Percentiles rank a stretch among this genome's conserved stretches.
Evolutionary conservation across 352 stramenopile genomes (phyloP).

Genomic region (Blastocystis sp.): DNA sequence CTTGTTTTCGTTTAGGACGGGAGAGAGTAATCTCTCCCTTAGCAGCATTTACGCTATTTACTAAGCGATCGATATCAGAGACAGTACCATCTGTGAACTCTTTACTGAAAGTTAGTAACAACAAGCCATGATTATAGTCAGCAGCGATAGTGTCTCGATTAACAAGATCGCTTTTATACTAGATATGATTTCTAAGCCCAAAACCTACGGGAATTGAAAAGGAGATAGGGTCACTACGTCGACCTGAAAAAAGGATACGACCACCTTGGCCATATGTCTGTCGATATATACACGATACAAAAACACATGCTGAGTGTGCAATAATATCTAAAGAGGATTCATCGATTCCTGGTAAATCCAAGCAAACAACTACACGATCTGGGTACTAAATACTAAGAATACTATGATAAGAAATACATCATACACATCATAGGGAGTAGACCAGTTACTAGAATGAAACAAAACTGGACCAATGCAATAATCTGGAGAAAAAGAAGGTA

Average conservation of each 20-base stretch:
- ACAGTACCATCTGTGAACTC: not conserved
- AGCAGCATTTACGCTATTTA: not conserved
- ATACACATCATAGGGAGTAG: not conserved
- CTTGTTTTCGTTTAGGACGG: not conserved
- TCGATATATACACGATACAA: not conserved
- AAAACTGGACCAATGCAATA: not conserved
- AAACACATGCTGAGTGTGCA: not conserved
- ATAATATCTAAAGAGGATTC: not conserved
- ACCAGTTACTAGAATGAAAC: not conserved
- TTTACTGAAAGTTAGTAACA: not conserved
- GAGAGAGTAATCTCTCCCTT: not conserved
- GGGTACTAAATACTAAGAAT: not conserved
- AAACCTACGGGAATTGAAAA: not conserved
- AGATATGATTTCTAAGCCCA: not conserved
- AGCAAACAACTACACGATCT: not conserved
- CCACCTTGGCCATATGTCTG: not conserved
- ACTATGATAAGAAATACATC: not conserved
- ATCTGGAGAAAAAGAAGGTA: no score
- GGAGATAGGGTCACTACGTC: not conserved
- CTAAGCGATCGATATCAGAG: not conserved
- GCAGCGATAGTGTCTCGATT: not conserved
- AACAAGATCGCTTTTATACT: not conserved
- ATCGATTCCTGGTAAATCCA: not conserved
- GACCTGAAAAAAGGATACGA: not conserved
- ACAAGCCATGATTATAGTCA: not conserved